Percentiles rank a stretch among this genome's conserved stretches.
phyloP scores from a whole-genome alignment of 768 basidiomycete genomes.

The Pulveroboletus sp. region DNA sequence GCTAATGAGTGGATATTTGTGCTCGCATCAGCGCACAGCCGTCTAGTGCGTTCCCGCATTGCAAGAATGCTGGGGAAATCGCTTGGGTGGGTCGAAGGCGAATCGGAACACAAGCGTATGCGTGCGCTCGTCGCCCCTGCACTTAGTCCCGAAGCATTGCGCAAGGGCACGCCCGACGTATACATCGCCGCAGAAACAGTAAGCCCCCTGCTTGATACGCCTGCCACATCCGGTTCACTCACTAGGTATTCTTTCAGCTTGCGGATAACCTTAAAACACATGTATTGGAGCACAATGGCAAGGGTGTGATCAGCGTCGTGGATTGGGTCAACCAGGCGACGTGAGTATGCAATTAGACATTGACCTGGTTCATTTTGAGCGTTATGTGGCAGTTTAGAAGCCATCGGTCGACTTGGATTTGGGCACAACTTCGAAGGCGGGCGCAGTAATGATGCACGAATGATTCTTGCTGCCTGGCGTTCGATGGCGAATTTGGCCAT shows the following conservation, averaged over 20 bases:
- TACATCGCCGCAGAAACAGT: constrained; percentile 5
- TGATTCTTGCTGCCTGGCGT: constrained; percentile 4
- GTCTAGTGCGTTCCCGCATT: constrained; percentile 1
- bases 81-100: constrained; percentile 8
- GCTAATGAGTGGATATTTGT: too few species aligned
- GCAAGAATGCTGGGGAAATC: constrained; percentile 5
- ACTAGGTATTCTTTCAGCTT: neutral
- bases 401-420: constrained; percentile 6
- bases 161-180: constrained; percentile 2
- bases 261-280: constrained; percentile 4
- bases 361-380: neutral
- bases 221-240: neutral
- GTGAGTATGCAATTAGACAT: neutral
- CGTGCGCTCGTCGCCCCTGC: constrained; percentile 5
- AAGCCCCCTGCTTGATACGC: neutral
- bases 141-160: constrained; percentile 3
- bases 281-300: neutral
- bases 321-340: constrained; percentile 7
- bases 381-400: neutral
- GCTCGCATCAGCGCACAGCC: neutral
- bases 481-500: constrained; percentile 3
- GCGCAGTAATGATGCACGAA: constrained; percentile 1
- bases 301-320: constrained; percentile 2
- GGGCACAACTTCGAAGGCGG: constrained; percentile 7
- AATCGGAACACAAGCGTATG: constrained; percentile 8